Evolutionary conservation across 2,329 filamentous ascomycete genomes (phyloP).

Genomic region (Macrophomina phaseolina): DNA sequence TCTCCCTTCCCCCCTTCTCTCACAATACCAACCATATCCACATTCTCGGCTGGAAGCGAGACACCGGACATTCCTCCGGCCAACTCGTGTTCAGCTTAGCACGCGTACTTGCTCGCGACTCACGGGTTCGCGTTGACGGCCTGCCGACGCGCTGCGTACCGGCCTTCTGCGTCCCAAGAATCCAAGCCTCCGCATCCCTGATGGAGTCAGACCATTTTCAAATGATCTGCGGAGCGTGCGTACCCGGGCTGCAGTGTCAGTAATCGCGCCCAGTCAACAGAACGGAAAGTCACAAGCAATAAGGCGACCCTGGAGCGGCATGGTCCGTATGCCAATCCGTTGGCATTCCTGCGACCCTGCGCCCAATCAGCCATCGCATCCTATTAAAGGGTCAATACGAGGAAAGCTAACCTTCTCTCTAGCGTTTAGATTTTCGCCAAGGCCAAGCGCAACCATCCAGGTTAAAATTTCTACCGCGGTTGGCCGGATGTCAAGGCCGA

Average conservation of each 20-base stretch:
- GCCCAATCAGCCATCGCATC: neutral
- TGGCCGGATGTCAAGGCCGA: neutral
- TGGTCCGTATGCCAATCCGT: slow-evolving; percentile 6
- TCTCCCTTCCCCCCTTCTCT: slow-evolving; percentile 2
- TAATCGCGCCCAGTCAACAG: neutral
- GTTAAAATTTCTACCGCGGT: neutral
- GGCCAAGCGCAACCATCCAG: neutral
- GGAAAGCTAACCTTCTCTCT: slow-evolving; percentile 4
- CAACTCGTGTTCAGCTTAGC: neutral
- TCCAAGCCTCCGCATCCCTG: slow-evolving; percentile 1
- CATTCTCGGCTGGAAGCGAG: slow-evolving; percentile 6
- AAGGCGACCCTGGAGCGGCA: neutral
- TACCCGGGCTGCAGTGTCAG: neutral
- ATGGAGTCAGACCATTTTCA: neutral
- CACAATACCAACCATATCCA: neutral
- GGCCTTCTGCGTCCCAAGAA: neutral
- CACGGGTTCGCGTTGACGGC: neutral
- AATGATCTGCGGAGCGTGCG: neutral
- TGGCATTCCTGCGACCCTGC: neutral
- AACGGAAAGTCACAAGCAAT: neutral
- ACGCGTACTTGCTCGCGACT: neutral
- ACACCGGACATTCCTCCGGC: slow-evolving; percentile 18
- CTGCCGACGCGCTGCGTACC: neutral
- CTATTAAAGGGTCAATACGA: slow-evolving; percentile 5
- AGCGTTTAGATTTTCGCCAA: slow-evolving; percentile 12